Base-by-base conservation (phyloP, 352 stramenopile species). In the Phytophthora melonis region DNA sequence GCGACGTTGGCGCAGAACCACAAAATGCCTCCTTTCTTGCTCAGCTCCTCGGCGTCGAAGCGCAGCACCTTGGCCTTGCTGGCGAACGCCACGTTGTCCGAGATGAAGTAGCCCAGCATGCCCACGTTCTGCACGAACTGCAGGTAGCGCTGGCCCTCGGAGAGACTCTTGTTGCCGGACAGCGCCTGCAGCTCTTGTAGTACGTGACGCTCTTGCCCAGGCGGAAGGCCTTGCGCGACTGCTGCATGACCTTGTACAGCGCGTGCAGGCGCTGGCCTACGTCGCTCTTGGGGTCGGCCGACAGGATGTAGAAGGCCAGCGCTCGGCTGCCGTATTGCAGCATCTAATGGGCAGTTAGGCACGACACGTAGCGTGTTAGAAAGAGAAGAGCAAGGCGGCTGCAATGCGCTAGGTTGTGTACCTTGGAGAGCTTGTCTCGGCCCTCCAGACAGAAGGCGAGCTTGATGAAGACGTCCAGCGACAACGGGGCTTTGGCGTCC, bases 371-470 rank as follows among this genome's bases (percentile, higher is more conserved):
- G 13, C 23, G 3, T 27, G 43, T 75, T 84, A 66, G 58, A 81
- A 55, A 72, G 56, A 25, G 34, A 23, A 67, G 9, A 25, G 3
- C 0, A 4, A 32, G 16, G 3, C 41, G 41, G 21, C 43, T 32
- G 13, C 25, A 21, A 45, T 27, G n/a, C 0, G 10, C 45, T n/a
- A 3, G 4, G 4, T 13, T 1, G n/a, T 60, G n/a, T n/a, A 95
- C 81, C 80, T 97, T 97, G 74, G 88, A 93, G 73, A 97, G 82
- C 72, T 97, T 97, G 74, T 97, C 90, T 64, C 90, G 84, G 30
- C 90, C 90, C 58, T 97, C 90, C 23, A 97, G 79, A 68, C 79
- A 88, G 74, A 93, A 95, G 45, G 84, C 86, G 16, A 95, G 77
- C 63, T 91, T 81, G 14, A 88, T 75, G 60, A 81, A 79, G 32